A percentile compares a stretch with the other conserved stretches of the same genome.
These are phyloP conservation scores for Fraxinus greggii DNA, from an alignment of 305 asterid species.

Conservation along the genomic window DNA sequence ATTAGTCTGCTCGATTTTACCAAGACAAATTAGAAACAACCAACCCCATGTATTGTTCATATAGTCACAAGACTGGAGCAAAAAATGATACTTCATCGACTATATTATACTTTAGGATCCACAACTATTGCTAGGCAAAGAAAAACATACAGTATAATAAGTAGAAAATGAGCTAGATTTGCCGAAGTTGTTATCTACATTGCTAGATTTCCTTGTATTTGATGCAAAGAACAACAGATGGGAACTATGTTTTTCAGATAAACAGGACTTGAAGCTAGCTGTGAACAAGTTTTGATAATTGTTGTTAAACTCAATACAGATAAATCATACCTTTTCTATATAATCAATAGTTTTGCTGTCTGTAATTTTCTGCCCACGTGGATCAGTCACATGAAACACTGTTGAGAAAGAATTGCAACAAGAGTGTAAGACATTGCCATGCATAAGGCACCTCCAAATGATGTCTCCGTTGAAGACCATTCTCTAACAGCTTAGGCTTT, in stretches of 20 bases:
- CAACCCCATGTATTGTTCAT: not conserved
- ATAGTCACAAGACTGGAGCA: not conserved
- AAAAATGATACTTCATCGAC: not conserved
- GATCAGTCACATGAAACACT: constrained; percentile 95
- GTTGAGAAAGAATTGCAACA: constrained; percentile 32
- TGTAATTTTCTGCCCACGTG: constrained; percentile 72
- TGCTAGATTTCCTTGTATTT: not conserved
- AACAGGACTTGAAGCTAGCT: not conserved
- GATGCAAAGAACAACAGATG: not conserved
- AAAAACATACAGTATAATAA: not conserved
- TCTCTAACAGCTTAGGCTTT: not conserved
- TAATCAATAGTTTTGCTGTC: constrained; percentile 67
- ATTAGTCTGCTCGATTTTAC: not conserved
- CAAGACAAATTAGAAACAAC: not conserved
- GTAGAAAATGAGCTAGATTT: not conserved
- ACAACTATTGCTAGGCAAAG: not conserved
- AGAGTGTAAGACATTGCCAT: not conserved
- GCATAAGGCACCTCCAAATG: not conserved
- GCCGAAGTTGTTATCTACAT: not conserved
- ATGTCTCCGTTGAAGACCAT: not conserved
- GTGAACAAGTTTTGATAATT: not conserved
- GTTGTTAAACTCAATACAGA: not conserved
- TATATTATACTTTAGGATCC: not conserved
- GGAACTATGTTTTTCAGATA: not conserved
- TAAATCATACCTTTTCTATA: constrained; percentile 69